Base-by-base conservation (phyloP, 768 basidiomycete genomes). In the Dacryopinax spathularia region DNA sequence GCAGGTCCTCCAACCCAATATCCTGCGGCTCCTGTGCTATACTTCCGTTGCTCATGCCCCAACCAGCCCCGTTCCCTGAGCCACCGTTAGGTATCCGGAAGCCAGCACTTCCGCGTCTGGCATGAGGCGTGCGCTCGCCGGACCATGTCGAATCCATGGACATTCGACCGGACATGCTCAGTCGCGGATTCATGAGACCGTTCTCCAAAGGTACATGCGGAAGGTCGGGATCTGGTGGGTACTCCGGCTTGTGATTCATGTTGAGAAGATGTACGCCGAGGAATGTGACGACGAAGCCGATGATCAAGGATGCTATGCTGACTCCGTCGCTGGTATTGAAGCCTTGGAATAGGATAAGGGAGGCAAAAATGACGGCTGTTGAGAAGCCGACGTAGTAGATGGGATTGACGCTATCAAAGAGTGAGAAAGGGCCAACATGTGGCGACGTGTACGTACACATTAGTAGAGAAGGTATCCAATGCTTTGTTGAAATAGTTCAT, bases 401-500 rank as follows among this genome's bases (percentile, higher is more conserved):
- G 0, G 94, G 95, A 73, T 98, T 98, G 61, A 98, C 94, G 60
- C 92, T 95, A 67, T 62, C 20, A 25, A 43, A 48, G n/a, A 7
- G 20, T 29, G 16, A 25, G 15, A 27, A 22, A 31, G 25, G 5
- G 9, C 5, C 5, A 13, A 29, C 6, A 3, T 56, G 25, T 29
- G 48, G 25, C 13, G 10, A 44, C 6, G 34, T 1, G 6, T 15
- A 80, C 91, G 67, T 81, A 95, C 92, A 97, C 90, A 71, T 98
- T 98, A 43, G 94, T 96, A 1, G 92, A 93, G 74, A 97, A 98
- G 0, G 84, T 91, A 72, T 97, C 94, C 61, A 98, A 80, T 0
- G 94, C 95, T 73, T 97, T 97, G 80, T 98, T 99, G 80, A 96
- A 94, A 77, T 92, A 94, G 74, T 90, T 89, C 89, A 94, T 91